Evolutionary conservation across 805 yeast species (phyloP).

Genomic region (Pichia deserticola): DNA sequence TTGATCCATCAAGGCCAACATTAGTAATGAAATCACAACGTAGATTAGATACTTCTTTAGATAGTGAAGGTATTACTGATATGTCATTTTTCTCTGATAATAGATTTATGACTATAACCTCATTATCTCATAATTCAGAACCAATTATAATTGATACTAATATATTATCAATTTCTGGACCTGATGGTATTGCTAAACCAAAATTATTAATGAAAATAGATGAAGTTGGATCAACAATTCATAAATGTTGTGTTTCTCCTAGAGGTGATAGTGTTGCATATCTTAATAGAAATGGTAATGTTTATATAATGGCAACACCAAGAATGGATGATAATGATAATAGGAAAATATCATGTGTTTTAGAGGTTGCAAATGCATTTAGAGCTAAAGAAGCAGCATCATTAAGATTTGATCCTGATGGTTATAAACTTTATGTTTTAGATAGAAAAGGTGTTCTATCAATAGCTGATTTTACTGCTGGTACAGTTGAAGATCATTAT

Average conservation of each 20-base stretch:
- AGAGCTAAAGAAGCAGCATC: slow-evolving; percentile 74
- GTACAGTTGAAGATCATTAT: slow-evolving; percentile 61
- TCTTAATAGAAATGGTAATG: slow-evolving; percentile 68
- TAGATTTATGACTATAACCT: slow-evolving; percentile 42
- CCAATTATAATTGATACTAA: slow-evolving; percentile 63
- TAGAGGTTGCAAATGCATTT: slow-evolving; percentile 72
- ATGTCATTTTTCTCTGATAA: slow-evolving; percentile 65
- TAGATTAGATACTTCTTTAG: slow-evolving; percentile 55
- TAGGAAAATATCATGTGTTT: slow-evolving; percentile 57
- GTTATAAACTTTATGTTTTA: slow-evolving; percentile 66
- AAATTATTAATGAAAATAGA: slow-evolving; percentile 54
- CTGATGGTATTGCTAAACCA: slow-evolving; percentile 48
- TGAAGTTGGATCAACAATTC: slow-evolving; percentile 77
- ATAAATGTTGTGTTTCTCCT: slow-evolving; percentile 69
- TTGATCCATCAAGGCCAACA: slow-evolving; percentile 56
- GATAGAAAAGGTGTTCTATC: slow-evolving; percentile 78
- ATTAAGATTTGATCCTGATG: slow-evolving; percentile 67
- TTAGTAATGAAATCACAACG: slow-evolving; percentile 62
- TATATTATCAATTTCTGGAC: slow-evolving; percentile 37
- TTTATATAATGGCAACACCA: slow-evolving; percentile 61
- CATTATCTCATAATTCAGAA: slow-evolving; percentile 56
- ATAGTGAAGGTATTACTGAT: slow-evolving; percentile 86
- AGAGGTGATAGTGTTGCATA: slow-evolving; percentile 82
- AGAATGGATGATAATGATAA: slow-evolving; percentile 46
- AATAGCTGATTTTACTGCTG: slow-evolving; percentile 84